Conservation (phyloP, 1,139 yeast genomes). For the Hansenula lynferdii region DNA sequence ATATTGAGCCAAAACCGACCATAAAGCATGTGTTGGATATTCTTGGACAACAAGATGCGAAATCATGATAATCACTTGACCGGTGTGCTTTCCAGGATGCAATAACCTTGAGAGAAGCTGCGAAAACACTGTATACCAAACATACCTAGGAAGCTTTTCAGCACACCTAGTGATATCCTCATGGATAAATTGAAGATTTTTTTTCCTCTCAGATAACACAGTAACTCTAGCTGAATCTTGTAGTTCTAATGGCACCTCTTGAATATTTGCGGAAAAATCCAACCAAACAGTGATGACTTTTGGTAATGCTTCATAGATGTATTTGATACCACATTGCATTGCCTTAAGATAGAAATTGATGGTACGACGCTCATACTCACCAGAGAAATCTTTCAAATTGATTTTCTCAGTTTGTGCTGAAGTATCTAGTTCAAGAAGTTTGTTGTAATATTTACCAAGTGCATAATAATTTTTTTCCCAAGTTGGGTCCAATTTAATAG, state of each 20-base stretch:
- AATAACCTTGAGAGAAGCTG: slow-evolving; percentile 79
- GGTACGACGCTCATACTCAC: slow-evolving; percentile 63
- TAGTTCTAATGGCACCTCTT: slow-evolving; percentile 11
- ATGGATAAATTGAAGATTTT: slow-evolving; percentile 42
- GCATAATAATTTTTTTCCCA: slow-evolving; percentile 84
- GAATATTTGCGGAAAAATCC: slow-evolving; percentile 56
- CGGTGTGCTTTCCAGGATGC: slow-evolving; percentile 57
- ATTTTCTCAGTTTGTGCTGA: slow-evolving; percentile 7
- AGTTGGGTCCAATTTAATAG: slow-evolving; percentile 48
- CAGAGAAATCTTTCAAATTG: slow-evolving; percentile 27
- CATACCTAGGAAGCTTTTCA: slow-evolving; percentile 49
- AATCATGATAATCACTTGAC: slow-evolving; percentile 49
- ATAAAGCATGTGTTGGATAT: slow-evolving; percentile 80
- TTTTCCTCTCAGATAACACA: slow-evolving; percentile 30
- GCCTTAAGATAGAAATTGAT: slow-evolving; percentile 64
- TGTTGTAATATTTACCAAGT: slow-evolving; percentile 75
- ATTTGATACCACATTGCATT: slow-evolving; percentile 62
- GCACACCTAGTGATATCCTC: slow-evolving; percentile 47
- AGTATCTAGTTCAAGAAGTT: slow-evolving; percentile 51
- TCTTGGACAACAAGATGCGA: slow-evolving; percentile 50
- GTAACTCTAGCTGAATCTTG: slow-evolving; percentile 10
- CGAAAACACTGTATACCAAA: slow-evolving; percentile 84
- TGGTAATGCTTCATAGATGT: slow-evolving; percentile 82
- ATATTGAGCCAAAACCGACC: slow-evolving; percentile 76
- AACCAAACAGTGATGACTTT: slow-evolving; percentile 89